Evolutionary conservation across 2,329 filamentous ascomycete species (phyloP).

Genomic region (Talaromyces sp.): DNA sequence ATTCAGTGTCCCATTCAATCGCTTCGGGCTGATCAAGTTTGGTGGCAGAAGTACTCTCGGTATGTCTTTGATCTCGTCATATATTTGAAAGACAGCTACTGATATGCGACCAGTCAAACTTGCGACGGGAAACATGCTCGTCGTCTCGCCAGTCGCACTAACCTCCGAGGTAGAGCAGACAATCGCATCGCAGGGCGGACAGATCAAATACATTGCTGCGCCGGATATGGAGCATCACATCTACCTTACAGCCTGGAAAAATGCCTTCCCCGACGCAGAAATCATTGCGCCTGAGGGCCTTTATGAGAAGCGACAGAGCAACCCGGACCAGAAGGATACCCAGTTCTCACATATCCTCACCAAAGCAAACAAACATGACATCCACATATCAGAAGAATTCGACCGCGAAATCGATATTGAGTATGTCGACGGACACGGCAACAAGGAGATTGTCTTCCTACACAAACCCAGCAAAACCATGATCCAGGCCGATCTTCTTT

Average conservation of each 20-base stretch:
- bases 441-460: conserved; percentile 83
- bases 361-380: conserved; percentile 48
- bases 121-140: conserved; percentile 70
- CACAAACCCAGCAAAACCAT: conserved; percentile 75
- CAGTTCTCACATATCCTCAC: conserved; percentile 68
- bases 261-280: conserved; percentile 71
- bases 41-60: conserved; percentile 84
- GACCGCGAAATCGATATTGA: conserved; percentile 82
- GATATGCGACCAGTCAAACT: conserved; percentile 64
- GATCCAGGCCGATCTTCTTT: conserved; percentile 85
- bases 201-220: conserved; percentile 79
- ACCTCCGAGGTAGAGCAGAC: conserved; percentile 68
- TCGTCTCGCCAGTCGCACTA: conserved; percentile 88
- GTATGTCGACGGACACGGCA: conserved; percentile 74
- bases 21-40: conserved; percentile 74
- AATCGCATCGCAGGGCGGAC: conserved; percentile 60
- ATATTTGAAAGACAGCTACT: not conserved
- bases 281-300: conserved; percentile 81
- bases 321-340: conserved; percentile 53
- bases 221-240: conserved; percentile 94
- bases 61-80: conserved; percentile 34
- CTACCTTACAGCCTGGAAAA: conserved; percentile 80
- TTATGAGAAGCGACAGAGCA: conserved; percentile 70
- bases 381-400: conserved; percentile 69
- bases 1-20: conserved; percentile 70